Conservation (phyloP, 371 early-diverging fungal genomes). For the Apophysomyces trapeziformis region DNA sequence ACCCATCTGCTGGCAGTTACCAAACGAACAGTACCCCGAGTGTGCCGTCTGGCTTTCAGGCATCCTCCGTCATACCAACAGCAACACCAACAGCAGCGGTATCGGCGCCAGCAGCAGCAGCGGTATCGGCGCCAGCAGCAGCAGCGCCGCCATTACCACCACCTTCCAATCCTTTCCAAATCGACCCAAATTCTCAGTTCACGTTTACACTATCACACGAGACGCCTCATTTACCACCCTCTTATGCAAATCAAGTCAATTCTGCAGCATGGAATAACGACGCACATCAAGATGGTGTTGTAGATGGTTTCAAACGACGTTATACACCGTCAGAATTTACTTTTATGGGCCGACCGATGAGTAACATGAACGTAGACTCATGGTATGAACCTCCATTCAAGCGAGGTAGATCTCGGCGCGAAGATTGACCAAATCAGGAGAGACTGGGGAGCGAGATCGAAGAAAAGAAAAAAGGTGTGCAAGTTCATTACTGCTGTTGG, state of each 20-base stretch:
- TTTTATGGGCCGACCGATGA: conserved; percentile 47
- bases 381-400: conserved; percentile 48
- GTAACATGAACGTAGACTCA: conserved; percentile 27
- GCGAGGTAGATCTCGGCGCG: conserved; percentile 40
- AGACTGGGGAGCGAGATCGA: not conserved
- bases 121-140: conserved; percentile 3
- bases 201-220: conserved; percentile 42
- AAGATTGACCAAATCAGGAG: conserved; percentile 21
- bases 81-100: conserved; percentile 19
- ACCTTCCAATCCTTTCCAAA: conserved; percentile 36
- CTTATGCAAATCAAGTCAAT: conserved; percentile 16
- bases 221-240: conserved; percentile 9
- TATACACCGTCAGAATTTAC: conserved; percentile 32
- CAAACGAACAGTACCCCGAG: not conserved
- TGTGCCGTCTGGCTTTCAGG: conserved; percentile 2
- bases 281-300: conserved; percentile 16
- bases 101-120: conserved; percentile 7
- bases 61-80: not conserved
- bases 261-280: conserved; percentile 20
- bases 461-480: not conserved
- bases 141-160: not conserved
- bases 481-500: no score
- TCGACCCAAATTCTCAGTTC: conserved; percentile 52
- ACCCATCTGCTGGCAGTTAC: not conserved
- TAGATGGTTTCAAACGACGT: conserved; percentile 38